Percentiles rank a stretch among this genome's conserved stretches.
phyloP scores from a whole-genome alignment of 1,139 yeast genomes.

The Suhomyces kunorum region DNA sequence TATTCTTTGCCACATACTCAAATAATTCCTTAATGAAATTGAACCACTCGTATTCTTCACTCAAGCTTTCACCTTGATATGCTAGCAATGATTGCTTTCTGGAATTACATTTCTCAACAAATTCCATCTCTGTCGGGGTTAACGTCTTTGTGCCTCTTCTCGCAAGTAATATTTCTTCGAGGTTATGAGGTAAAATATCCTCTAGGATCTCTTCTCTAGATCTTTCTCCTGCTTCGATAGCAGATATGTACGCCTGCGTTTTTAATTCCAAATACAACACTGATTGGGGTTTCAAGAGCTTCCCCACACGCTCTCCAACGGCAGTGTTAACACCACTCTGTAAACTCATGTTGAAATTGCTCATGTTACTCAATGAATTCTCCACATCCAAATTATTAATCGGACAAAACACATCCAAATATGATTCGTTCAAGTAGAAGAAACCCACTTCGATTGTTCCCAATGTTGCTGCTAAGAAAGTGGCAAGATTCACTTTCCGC shows the following conservation, averaged over 20 bases:
- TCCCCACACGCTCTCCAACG: constrained; percentile 50
- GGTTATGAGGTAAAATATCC: constrained; percentile 70
- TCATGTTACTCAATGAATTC: constrained; percentile 43
- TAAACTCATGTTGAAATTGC: constrained; percentile 33
- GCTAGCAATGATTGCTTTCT: constrained; percentile 63
- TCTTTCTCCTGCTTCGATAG: constrained; percentile 71
- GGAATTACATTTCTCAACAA: constrained; percentile 65
- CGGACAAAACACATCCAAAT: constrained; percentile 82
- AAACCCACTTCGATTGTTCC: constrained; percentile 88
- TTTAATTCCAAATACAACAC: constrained; percentile 79
- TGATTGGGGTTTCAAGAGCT: constrained; percentile 78
- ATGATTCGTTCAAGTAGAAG: constrained; percentile 78
- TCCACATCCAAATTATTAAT: constrained; percentile 48
- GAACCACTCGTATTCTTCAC: constrained; percentile 72
- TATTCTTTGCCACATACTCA: constrained; percentile 75
- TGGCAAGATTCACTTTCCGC: constrained; percentile 82
- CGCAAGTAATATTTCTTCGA: constrained; percentile 55
- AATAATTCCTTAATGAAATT: constrained; percentile 70
- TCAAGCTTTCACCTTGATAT: constrained; percentile 45
- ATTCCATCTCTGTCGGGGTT: constrained; percentile 72
- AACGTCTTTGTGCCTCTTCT: constrained; percentile 45
- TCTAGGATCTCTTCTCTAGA: constrained; percentile 70
- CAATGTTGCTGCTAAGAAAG: constrained; percentile 80
- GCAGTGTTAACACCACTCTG: constrained; percentile 41
- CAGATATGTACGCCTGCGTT: constrained; percentile 93